Evolutionary conservation across 23 red algal species (phyloP), one percentile per base, ranked within the genome.

Genomic region (Gracilaria domingensis): DNA sequence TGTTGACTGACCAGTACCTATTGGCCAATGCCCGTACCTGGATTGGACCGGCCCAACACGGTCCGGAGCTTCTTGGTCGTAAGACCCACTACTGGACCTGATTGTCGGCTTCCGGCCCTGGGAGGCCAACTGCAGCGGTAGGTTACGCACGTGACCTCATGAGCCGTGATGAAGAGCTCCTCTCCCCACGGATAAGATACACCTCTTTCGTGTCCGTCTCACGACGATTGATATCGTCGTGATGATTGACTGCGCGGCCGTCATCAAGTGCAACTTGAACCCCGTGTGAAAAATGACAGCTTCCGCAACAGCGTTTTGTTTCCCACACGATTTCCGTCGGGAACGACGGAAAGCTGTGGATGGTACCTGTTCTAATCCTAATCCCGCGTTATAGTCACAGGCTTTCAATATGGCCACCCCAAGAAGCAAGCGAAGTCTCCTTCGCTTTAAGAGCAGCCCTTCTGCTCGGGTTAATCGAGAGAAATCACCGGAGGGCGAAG

Each of bases 401-500:
- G 7, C 30, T 1, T 69, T 20, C 32, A 36, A 8, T 32, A 77
- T 77, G 72, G 25, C 25, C 40, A 77, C 72, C 8, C 72, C 72
- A 26, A 34, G 72, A 24, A 49, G 4, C 72, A 77, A 77, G 50
- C 72, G 72, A 45, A 77, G 72, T 51, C 38, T 77, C 50, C 72
- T 45, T 50, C 72, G 72, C 45, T 77, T 77, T 30, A 77, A 20
- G 72, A 45, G 50, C 23, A 77, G 26, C 72, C 17, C 20, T 51
- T 50, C 72, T 50, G 30, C 32, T 69, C 64, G 7, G 25, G 32
- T 37, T 23, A 69, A 20, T 69, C 30, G 33, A 14, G 33, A 69
- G 13, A 36, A 7, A 36, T 69, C 33, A 18, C 64, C 28, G 33
- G 72, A 51, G 26, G 29, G 12, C 39, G 72, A 77, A 25, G 40